Evolutionary conservation across 192 early-diverging fungal genomes (phyloP), one percentile per base, ranked within the genome.

Genomic region (Backusella westeae): DNA sequence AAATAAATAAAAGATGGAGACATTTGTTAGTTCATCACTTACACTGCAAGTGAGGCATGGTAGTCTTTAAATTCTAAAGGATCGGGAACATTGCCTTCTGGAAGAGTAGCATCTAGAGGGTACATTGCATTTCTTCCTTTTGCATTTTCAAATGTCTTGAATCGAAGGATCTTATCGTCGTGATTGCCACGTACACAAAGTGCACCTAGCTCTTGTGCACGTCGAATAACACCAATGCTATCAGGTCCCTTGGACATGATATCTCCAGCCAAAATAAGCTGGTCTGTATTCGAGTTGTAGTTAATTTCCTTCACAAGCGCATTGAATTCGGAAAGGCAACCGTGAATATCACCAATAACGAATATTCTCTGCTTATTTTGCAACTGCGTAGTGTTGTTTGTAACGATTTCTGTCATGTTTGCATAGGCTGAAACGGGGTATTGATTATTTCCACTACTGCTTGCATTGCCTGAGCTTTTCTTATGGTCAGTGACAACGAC

Each of bases 261-360:
- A 76, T 94, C 93, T 14, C 93, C 93, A 0, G 90, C 89, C 34
- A 93, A 78, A 35, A 94, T 84, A 4, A 93, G 56, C 67, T 84
- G 85, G 78, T 93, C 93, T 4, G 46, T 77, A 0, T 52, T 34
- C 17, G 29, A 39, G 32, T 84, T 72, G 21, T 77, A 86, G 6
- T 81, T 53, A 14, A 91, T 76, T 26, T 80, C 77, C 4, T 81
- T 80, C 17, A 94, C 39, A 6, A 94, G 85, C 34, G 26, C 12
- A 17, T 87, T 77, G 23, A 94, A 80, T 77, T 91, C 90, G 5
- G 84, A 66, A 0, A 87, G 19, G 34, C 86, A 83, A 0, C 92
- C 93, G 52, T 94, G 93, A 39, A 93, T 84, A 68, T 94, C 93
- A 6, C 93, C 93, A 17, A 94, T 86, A 15, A 94, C 87, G 34